Evolutionary conservation across 352 stramenopile species (phyloP), one percentile per base, ranked within the genome.

Genomic region (Globisporangium rhizosaccharum): DNA sequence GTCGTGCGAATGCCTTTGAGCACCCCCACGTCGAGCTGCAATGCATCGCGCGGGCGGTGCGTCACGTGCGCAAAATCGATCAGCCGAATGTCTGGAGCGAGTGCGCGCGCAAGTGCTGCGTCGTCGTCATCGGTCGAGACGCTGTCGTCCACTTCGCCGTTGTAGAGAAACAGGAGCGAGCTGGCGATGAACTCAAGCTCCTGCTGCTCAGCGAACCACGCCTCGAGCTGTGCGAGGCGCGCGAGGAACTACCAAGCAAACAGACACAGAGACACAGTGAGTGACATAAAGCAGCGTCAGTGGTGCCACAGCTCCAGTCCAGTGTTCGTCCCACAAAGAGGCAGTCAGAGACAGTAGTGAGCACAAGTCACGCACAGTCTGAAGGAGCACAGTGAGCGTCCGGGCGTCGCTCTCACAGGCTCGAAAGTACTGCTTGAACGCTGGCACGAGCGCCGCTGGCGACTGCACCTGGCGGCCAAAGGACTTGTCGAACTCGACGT

Each of bases 151-250:
- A 51, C 52, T 14, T 84, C 62, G 46, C 77, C 88, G 70, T 98
- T 88, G 72, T 98, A 98, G 7, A 98, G 74, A 47, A 98, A 96
- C 50, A 99, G 70, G 58, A 99, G 80, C 15, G 94, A 98, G 61
- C 92, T 97, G 2, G 90, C 90, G 71, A 97, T 97, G 74, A 98
- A 98, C 53, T 82, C 68, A 30, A 88, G 84, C 33, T 75, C 67
- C 45, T 78, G 62, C 61, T 98, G 94, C 56, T 76, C 59, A 8
- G 91, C 65, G 50, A 96, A 92, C 82, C 85, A 96, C 18, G 44
- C 25, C 33, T 76, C 60, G n/a, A 97, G 66, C 41, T 68, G 54
- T 17, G 85, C 60, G 0, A 97, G 70, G 20, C 88, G 71, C 23
- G 45, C 36, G 41, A 96, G 67, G 49, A 96, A 90, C 79, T 96